Conservation (phyloP, 2,329 filamentous ascomycete genomes). For the Ceratocystis huliohia region DNA sequence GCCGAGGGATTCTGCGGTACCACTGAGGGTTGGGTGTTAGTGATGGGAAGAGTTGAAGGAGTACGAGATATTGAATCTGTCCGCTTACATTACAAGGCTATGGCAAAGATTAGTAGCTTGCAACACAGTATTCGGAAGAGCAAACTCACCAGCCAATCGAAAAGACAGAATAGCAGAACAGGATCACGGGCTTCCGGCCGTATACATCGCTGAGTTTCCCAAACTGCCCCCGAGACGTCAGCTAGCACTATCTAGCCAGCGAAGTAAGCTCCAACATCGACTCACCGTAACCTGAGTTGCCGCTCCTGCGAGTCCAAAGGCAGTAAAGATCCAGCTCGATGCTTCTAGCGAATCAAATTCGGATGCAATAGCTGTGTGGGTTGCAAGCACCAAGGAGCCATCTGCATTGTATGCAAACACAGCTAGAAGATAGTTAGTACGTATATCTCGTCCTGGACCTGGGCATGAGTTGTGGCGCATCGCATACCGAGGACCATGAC, state of each 20-base stretch:
- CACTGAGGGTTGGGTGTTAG: conserved; percentile 14
- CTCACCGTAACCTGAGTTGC: conserved; percentile 26
- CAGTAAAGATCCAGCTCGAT: conserved; percentile 34
- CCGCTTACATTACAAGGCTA: conserved; percentile 13
- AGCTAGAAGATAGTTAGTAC: conserved; percentile 6
- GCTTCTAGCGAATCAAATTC: conserved; percentile 45
- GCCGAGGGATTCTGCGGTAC: conserved; percentile 31
- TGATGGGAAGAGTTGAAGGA: neutral
- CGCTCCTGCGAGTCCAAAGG: conserved; percentile 27
- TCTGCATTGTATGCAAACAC: conserved; percentile 55
- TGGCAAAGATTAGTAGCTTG: neutral
- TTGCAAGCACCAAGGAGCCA: conserved; percentile 51
- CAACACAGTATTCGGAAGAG: neutral
- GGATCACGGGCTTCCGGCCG: conserved; percentile 24
- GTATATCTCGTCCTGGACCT: neutral
- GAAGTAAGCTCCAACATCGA: neutral
- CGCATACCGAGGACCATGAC: conserved; percentile 23
- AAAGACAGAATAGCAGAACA: conserved; percentile 26
- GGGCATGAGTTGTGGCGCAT: neutral
- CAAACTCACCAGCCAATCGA: conserved; percentile 24
- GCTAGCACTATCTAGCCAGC: neutral
- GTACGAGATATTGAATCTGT: neutral
- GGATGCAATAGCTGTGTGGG: conserved; percentile 48
- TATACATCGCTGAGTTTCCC: conserved; percentile 27
- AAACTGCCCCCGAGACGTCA: conserved; percentile 22